phyloP scores from a whole-genome alignment of 805 yeast species.

The Barnettozyma wickerhamii region DNA sequence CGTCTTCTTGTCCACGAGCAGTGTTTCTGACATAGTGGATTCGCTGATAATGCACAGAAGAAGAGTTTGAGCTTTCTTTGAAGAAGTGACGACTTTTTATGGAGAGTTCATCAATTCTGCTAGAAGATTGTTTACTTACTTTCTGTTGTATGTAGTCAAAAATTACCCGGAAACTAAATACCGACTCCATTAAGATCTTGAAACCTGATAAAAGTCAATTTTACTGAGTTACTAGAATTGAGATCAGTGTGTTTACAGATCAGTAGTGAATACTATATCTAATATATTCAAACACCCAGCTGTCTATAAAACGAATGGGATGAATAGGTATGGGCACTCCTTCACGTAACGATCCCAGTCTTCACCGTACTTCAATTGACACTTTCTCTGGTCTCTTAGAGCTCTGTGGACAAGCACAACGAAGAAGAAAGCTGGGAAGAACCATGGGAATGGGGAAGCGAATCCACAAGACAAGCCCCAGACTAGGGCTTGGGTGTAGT shows the following conservation, averaged over 20 bases:
- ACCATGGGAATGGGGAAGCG: slow-evolving; percentile 89
- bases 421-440: slow-evolving; percentile 89
- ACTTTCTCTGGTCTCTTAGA: slow-evolving; percentile 78
- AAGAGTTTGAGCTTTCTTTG: too few species aligned
- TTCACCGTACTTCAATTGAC: slow-evolving; percentile 82
- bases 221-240: too few species aligned
- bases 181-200: too few species aligned
- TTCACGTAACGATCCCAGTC: slow-evolving; percentile 88
- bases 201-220: too few species aligned
- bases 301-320: slow-evolving; percentile 72
- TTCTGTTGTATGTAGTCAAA: too few species aligned
- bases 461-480: slow-evolving; percentile 95
- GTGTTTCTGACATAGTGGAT: slow-evolving; percentile 25
- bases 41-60: background rate
- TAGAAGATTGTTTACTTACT: too few species aligned
- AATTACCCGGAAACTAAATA: too few species aligned
- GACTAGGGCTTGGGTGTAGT: slow-evolving; percentile 77
- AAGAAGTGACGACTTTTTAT: too few species aligned
- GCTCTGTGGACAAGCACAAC: slow-evolving; percentile 87
- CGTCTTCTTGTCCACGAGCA: slow-evolving; percentile 37
- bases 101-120: too few species aligned
- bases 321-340: slow-evolving; percentile 87
- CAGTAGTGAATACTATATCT: too few species aligned
- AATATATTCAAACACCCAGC: too few species aligned
- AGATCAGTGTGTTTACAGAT: too few species aligned